Conservation (phyloP, 352 stramenopile genomes). For the Globisporangium nagaii region DNA sequence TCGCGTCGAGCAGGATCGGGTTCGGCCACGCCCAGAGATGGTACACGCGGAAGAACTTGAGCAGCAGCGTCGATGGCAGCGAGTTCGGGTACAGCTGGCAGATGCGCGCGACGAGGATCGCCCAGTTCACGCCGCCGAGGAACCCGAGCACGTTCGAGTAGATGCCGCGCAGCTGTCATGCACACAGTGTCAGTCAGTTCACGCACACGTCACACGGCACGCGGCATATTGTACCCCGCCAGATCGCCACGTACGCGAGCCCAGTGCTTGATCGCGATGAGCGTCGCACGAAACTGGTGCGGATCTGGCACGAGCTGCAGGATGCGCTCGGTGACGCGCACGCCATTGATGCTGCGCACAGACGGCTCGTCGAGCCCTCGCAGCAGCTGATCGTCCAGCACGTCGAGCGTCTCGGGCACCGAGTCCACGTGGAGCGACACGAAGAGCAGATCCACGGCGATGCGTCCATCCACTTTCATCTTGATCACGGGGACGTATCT, state of each 20-base stretch:
- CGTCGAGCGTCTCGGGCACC: slow-evolving; percentile 60
- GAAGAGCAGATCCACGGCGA: slow-evolving; percentile 94
- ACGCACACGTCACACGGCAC: too few relatives aligned
- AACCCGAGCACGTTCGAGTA: slow-evolving; percentile 99
- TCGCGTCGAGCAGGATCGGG: slow-evolving; percentile 84
- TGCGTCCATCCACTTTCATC: slow-evolving; percentile 82
- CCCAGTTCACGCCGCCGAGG: slow-evolving; percentile 98
- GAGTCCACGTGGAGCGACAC: slow-evolving; percentile 62
- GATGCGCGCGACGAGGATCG: slow-evolving; percentile 95
- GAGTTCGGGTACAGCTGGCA: slow-evolving; percentile 90
- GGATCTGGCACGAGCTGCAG: slow-evolving; percentile 86
- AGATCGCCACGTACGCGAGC: slow-evolving; percentile 43
- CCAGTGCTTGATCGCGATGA: slow-evolving; percentile 91
- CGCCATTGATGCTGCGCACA: slow-evolving; percentile 93
- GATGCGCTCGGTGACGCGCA: slow-evolving; percentile 94
- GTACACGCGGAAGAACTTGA: slow-evolving; percentile 95
- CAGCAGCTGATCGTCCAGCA: slow-evolving; percentile 79
- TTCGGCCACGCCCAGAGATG: slow-evolving; percentile 95
- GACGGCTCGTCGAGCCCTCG: slow-evolving; percentile 89
- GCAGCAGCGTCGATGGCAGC: slow-evolving; percentile 84
- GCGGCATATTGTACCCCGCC: not conserved
- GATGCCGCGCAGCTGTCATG: slow-evolving; percentile 83
- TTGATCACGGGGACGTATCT: slow-evolving; percentile 92
- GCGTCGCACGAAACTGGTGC: slow-evolving; percentile 84
- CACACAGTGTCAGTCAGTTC: not conserved